phyloP scores from a whole-genome alignment of 2,329 filamentous ascomycete species.

The Emmonsiellopsis sp. region DNA sequence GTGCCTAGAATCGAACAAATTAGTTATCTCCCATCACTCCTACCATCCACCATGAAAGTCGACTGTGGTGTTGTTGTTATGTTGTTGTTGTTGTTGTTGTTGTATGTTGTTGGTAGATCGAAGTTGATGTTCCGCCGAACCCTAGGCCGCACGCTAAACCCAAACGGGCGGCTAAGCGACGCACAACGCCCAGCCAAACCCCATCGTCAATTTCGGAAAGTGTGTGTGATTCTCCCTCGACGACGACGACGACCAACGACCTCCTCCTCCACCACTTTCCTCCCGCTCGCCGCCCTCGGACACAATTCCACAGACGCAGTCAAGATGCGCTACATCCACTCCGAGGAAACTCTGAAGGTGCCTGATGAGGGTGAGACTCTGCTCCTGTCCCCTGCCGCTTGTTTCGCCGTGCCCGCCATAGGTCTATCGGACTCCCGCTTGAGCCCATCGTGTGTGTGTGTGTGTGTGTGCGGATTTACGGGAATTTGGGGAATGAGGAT shows the following conservation, averaged over 20 bases:
- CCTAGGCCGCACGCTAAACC: constrained; percentile 23
- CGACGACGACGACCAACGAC: constrained; percentile 18
- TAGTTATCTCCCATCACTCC: too few relatives aligned
- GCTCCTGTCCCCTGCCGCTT: constrained; percentile 22
- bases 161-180: constrained; percentile 31
- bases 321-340: constrained; percentile 99
- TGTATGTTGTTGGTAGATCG: too few relatives aligned
- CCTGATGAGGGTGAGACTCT: constrained; percentile 84
- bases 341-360: constrained; percentile 87
- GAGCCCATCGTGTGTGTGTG: not conserved
- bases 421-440: too few relatives aligned
- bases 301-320: constrained; percentile 34
- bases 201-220: constrained; percentile 4
- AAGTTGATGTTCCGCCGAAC: not conserved
- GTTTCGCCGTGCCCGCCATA: not conserved
- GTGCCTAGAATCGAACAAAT: too few relatives aligned
- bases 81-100: too few relatives aligned
- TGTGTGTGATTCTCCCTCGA: not conserved
- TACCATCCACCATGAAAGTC: too few relatives aligned
- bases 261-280: constrained; percentile 11
- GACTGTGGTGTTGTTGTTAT: too few relatives aligned
- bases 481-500: not conserved
- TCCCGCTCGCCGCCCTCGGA: constrained; percentile 20
- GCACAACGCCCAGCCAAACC: constrained; percentile 24
- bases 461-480: not conserved